Evolutionary conservation across 2,329 filamentous ascomycete species (phyloP).

Genomic region (Cladophialophora immunda): DNA sequence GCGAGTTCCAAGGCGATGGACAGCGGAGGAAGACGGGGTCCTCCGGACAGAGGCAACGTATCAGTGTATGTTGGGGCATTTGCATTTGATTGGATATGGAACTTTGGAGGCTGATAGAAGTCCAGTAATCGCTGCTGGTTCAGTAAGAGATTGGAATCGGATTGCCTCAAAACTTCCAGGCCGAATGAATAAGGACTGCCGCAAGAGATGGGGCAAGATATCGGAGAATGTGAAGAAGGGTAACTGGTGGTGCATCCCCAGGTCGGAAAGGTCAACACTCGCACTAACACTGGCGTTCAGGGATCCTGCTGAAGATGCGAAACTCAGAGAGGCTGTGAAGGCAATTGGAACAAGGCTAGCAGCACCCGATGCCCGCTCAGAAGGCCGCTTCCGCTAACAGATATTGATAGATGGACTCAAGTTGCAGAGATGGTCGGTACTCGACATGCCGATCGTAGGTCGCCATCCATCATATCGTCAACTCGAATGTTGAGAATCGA

Average conservation of each 20-base stretch:
- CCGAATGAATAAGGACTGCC: slow-evolving; percentile 56
- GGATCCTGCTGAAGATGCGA: slow-evolving; percentile 3
- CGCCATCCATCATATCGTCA: background rate
- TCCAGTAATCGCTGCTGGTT: slow-evolving; percentile 29
- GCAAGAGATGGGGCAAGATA: slow-evolving; percentile 55
- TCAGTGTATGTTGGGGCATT: slow-evolving; percentile 15
- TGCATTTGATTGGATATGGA: background rate
- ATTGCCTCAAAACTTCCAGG: slow-evolving; percentile 50
- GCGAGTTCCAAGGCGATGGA: slow-evolving; percentile 29
- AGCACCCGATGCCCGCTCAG: background rate
- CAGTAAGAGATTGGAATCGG: slow-evolving; percentile 48
- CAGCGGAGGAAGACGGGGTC: slow-evolving; percentile 29
- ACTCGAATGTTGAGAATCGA: background rate
- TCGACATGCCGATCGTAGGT: slow-evolving; percentile 52
- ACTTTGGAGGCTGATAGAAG: background rate
- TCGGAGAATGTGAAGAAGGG: slow-evolving; percentile 52
- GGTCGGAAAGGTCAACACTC: background rate
- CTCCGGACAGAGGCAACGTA: slow-evolving; percentile 22
- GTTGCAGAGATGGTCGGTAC: slow-evolving; percentile 51
- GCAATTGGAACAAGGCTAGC: slow-evolving; percentile 7
- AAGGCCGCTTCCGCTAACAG: background rate
- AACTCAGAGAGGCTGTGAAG: slow-evolving; percentile 40
- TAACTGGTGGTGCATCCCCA: slow-evolving; percentile 47
- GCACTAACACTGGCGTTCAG: slow-evolving; percentile 7
- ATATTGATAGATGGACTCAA: slow-evolving; percentile 50